Conservation (phyloP, 129 eudicot species). For the Daucus carota region DNA sequence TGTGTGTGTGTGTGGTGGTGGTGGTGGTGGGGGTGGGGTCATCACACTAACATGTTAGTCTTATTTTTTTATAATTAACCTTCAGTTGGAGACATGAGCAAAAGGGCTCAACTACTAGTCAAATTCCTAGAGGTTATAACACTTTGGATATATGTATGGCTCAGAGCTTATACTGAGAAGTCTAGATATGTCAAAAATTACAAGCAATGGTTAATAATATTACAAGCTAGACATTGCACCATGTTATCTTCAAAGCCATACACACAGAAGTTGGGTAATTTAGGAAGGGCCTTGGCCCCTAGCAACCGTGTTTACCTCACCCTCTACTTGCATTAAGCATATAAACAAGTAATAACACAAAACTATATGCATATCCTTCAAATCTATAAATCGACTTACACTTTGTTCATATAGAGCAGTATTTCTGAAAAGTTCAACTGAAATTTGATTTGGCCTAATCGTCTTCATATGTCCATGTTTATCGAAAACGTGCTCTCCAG, state of each 20-base stretch:
- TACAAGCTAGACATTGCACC: neutral
- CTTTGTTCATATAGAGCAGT: slow-evolving; percentile 59
- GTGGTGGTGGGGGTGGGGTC: too few relatives aligned
- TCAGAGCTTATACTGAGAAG: neutral
- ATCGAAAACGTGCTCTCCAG: slow-evolving; percentile 1
- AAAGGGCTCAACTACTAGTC: too few relatives aligned
- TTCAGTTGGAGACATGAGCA: too few relatives aligned
- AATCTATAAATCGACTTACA: slow-evolving; percentile 36
- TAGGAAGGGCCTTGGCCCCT: neutral
- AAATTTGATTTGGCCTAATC: slow-evolving; percentile 38
- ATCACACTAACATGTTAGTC: too few relatives aligned
- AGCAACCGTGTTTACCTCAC: neutral
- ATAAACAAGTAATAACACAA: neutral
- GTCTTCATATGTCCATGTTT: slow-evolving; percentile 25
- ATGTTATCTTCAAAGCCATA: neutral
- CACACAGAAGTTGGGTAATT: neutral
- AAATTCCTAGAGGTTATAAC: too few relatives aligned
- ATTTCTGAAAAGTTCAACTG: slow-evolving; percentile 54
- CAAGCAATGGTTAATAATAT: neutral
- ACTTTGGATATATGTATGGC: neutral
- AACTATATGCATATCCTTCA: neutral
- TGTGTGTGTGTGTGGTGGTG: too few relatives aligned
- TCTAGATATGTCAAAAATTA: neutral
- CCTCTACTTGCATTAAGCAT: neutral
- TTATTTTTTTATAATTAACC: too few relatives aligned